phyloP scores from a whole-genome alignment of 2,329 filamentous ascomycete species.

The Ophiocordyceps sinensis region DNA sequence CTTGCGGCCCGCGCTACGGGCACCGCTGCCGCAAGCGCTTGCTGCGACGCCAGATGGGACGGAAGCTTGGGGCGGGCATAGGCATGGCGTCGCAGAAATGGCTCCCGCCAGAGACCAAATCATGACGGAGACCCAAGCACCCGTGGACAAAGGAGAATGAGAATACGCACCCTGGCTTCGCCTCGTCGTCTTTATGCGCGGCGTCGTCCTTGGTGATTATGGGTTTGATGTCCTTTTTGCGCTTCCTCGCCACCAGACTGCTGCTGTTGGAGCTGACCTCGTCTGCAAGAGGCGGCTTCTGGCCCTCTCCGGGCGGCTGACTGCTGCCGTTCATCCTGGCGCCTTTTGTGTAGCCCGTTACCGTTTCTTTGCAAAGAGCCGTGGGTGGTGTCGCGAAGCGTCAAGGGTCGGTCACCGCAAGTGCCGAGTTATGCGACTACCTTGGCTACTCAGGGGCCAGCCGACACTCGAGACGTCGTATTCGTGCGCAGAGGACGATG shows the following conservation, averaged over 20 bases:
- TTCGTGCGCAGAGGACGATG: too few species aligned
- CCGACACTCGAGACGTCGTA: too few species aligned
- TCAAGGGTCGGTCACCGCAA: neutral
- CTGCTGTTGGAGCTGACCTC: conserved; percentile 13
- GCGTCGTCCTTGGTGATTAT: conserved; percentile 55
- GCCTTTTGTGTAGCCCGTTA: neutral
- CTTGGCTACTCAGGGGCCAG: too few species aligned
- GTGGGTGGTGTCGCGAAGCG: neutral
- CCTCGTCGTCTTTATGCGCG: conserved; percentile 4
- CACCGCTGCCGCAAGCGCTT: conserved; percentile 1
- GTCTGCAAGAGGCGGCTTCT: conserved; percentile 12
- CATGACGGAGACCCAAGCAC: too few species aligned
- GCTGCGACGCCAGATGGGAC: neutral
- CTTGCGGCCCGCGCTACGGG: neutral
- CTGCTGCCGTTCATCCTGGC: conserved; percentile 13
- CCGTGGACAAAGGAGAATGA: conserved; percentile 2
- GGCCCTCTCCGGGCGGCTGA: conserved; percentile 14
- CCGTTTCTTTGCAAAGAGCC: neutral
- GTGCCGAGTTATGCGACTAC: too few species aligned
- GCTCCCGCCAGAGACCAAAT: too few species aligned
- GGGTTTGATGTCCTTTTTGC: conserved; percentile 64
- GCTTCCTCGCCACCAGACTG: conserved; percentile 42
- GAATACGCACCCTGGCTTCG: conserved; percentile 21
- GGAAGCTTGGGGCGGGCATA: too few species aligned
- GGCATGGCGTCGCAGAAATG: too few species aligned